Percentiles rank a stretch among this genome's conserved stretches.
These are phyloP conservation scores for Verticillium nonalfalfae DNA, from an alignment of 2,329 filamentous ascomycete genomes.

Conservation along the genomic window DNA sequence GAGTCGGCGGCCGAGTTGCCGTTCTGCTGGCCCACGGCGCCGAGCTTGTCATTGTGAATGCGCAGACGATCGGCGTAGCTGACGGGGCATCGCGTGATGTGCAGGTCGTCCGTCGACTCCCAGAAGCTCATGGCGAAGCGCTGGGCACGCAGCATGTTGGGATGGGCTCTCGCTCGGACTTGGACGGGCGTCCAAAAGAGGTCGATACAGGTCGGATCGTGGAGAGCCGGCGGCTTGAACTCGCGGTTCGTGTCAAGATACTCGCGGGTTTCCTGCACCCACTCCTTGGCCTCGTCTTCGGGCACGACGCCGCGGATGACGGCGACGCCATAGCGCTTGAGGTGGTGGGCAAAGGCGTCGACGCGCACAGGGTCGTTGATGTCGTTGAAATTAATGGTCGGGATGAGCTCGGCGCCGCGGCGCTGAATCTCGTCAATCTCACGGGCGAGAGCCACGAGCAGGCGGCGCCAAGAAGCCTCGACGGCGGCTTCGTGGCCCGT, in stretches of 20 bases:
- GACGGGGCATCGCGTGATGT: constrained; percentile 40
- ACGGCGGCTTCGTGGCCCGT: constrained; percentile 29
- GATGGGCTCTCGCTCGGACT: constrained; percentile 30
- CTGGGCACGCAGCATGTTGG: constrained; percentile 30
- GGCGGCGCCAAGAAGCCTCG: constrained; percentile 29
- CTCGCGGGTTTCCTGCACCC: constrained; percentile 42
- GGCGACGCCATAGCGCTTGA: constrained; percentile 23
- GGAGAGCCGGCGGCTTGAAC: constrained; percentile 42
- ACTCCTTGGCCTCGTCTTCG: constrained; percentile 22
- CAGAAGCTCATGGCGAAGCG: constrained; percentile 47
- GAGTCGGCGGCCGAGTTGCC: constrained; percentile 39
- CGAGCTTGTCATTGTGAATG: constrained; percentile 31
- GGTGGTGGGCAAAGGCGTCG: constrained; percentile 17
- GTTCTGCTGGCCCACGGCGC: constrained; percentile 5
- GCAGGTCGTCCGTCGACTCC: constrained; percentile 40
- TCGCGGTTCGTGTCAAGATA: constrained; percentile 45
- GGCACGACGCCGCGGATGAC: constrained; percentile 24
- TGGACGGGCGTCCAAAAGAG: constrained; percentile 49
- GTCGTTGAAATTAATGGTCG: constrained; percentile 33
- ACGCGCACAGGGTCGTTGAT: constrained; percentile 19
- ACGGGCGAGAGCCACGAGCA: constrained; percentile 25
- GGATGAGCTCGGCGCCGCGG: constrained; percentile 27
- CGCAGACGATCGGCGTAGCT: constrained; percentile 56
- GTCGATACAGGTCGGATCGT: constrained; percentile 65
- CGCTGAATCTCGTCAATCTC: constrained; percentile 31